These are phyloP conservation scores for Russula griseocarnosa DNA, from an alignment of 768 basidiomycete genomes.

Conservation along the genomic window DNA sequence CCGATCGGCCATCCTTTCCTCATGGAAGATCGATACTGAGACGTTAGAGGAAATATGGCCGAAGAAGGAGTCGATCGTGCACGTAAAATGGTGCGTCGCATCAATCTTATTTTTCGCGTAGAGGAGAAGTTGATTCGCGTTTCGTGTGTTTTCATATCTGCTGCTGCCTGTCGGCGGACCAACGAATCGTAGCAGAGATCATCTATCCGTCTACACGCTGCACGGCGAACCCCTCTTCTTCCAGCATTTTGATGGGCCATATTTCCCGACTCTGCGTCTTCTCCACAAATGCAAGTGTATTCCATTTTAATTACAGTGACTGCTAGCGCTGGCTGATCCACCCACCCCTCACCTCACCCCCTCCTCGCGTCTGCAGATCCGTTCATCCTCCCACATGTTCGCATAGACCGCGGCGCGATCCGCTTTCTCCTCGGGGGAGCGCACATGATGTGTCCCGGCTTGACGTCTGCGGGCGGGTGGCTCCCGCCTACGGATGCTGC, in stretches of 20 bases:
- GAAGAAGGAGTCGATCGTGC: conserved; percentile 92
- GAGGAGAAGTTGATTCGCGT: neutral
- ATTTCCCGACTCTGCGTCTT: conserved; percentile 82
- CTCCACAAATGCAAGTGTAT: conserved; percentile 78
- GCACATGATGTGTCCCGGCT: conserved; percentile 95
- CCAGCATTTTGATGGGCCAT: conserved; percentile 94
- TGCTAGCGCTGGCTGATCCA: too few species aligned
- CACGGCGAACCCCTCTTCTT: conserved; percentile 87
- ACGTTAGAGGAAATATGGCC: conserved; percentile 93
- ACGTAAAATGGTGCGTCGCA: conserved; percentile 84
- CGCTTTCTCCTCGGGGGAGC: conserved; percentile 92
- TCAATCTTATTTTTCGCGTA: neutral
- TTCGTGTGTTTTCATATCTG: neutral
- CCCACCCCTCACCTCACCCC: too few species aligned
- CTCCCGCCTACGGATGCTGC: conserved; percentile 70
- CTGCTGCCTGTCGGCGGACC: too few species aligned
- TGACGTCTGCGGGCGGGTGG: conserved; percentile 87
- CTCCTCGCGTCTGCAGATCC: conserved; percentile 58
- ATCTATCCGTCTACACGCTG: conserved; percentile 89
- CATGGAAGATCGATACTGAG: conserved; percentile 78
- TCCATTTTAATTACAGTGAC: neutral
- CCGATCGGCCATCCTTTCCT: conserved; percentile 70
- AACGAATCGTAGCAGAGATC: conserved; percentile 72
- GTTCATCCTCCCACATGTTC: conserved; percentile 79
- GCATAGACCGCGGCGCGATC: conserved; percentile 95